Evolutionary conservation across 1,284 basidiomycete species (phyloP), one percentile per base, ranked within the genome.

Genomic region (Ustilago loliicola): DNA sequence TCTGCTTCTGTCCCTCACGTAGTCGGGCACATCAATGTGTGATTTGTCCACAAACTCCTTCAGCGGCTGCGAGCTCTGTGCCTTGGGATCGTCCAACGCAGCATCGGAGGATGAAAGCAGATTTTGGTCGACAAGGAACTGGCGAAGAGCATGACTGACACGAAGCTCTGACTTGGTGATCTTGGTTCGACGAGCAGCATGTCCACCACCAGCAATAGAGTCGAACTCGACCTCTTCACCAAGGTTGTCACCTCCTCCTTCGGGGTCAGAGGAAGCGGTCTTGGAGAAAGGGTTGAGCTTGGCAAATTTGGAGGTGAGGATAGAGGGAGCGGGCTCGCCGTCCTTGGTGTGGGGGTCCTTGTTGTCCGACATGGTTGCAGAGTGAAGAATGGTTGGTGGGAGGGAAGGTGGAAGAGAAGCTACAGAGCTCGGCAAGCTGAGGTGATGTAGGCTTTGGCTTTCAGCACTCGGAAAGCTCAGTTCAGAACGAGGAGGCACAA

Each of bases 191-290:
- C 74, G 68, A n/a, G 80, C 73, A 15, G 73, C 82, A 30, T 75
- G 75, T 13, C 82, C 82, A 55, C 81, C 82, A 36, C 82, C 82
- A 19, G 71, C 82, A 42, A 84, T 77, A 21, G 73, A 77, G 51
- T 77, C 76, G 32, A 68, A 68, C 45, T 80, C 77, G 48, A 81
- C 66, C 25, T 80, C 72, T 59, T 83, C 71, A 62, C 82, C 82
- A n/a, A 77, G 69, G 19, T 83, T 80, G 62, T 77, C 74, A 17
- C 74, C 74, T 15, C 74, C 74, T 6, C 74, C 74, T 47, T 82
- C 80, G 7, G 74, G 79, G 36, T 82, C 81, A 6, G 61, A 25
- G 23, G 34, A 36, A 11, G 38, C 62, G 25, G 80, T 79, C 13
- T 64, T 70, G 59, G 66, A 66, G 63, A 82, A 82, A 5, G 80